Conservation (phyloP, 352 stramenopile genomes). For the Chrysophaeum taylorii region DNA sequence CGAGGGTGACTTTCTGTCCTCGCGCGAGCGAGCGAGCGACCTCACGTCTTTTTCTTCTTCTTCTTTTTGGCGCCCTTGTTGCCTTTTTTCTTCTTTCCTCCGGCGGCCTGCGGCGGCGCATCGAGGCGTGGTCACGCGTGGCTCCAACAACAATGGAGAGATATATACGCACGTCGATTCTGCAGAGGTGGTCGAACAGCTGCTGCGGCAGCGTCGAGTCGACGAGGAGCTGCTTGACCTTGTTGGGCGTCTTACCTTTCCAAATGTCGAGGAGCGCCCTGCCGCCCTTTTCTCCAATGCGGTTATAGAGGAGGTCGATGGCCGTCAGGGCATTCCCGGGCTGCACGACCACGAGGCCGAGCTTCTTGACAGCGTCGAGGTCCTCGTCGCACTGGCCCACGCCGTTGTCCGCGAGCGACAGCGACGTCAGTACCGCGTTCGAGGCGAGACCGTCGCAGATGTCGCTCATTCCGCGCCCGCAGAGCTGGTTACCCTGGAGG, state of each 20-base stretch:
- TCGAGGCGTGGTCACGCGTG: too few relatives aligned
- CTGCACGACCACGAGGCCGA: slow-evolving; percentile 21
- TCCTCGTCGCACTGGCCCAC: slow-evolving; percentile 23
- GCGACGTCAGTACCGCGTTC: slow-evolving; percentile 26
- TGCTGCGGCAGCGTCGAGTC: slow-evolving; percentile 31
- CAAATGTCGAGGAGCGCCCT: not conserved
- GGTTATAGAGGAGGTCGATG: slow-evolving; percentile 36
- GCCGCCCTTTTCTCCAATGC: slow-evolving; percentile 27
- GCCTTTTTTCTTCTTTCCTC: slow-evolving; percentile 13
- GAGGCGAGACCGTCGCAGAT: slow-evolving; percentile 27
- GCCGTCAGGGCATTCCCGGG: not conserved
- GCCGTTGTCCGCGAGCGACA: slow-evolving; percentile 34
- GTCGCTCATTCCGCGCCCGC: slow-evolving; percentile 20
- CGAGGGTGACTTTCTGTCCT: too few relatives aligned
- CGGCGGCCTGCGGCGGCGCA: too few relatives aligned
- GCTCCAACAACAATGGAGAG: too few relatives aligned
- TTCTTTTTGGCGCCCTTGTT: slow-evolving; percentile 19
- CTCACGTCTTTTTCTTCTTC: slow-evolving; percentile 17
- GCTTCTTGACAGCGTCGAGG: slow-evolving; percentile 21
- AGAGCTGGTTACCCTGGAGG: slow-evolving; percentile 31
- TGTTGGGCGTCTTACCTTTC: slow-evolving; percentile 4
- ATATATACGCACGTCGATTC: slow-evolving; percentile 21
- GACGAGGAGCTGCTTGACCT: slow-evolving; percentile 34
- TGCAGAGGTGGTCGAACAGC: slow-evolving; percentile 30
- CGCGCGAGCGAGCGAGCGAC: too few relatives aligned